Base-by-base conservation (phyloP, 2,329 filamentous ascomycete genomes). In the Acarospora socialis region DNA sequence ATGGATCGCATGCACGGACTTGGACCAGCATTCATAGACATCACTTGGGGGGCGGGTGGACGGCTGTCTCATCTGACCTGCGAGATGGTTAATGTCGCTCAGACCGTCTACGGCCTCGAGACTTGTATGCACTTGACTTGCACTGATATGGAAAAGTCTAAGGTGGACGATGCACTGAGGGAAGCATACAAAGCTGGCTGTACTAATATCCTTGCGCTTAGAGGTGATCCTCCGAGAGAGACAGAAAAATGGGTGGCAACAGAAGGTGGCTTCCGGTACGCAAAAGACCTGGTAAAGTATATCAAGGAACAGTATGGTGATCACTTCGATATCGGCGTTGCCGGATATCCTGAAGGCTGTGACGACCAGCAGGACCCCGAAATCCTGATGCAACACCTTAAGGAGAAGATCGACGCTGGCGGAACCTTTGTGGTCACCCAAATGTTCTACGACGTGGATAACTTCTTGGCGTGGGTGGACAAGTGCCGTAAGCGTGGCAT, bases 61-160 rank as follows among this genome's bases (percentile, higher is more conserved):
- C 77, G 81, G 44, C 73, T 90, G 46, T 90, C 87, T 34, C 79
- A 92, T 52, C 63, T 98, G 48, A 98, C 90, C 24, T 86, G 81
- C 57, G 90, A 98, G 55, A 98, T 98, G 86, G 87, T 98, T 44
- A 77, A 81, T 44, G 84, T 93, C 44, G 84, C 90, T 26, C 90
- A 98, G 60, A 81, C 83, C 12, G 84, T 90, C 42, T 92, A 94
- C 51, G 90, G 90, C 12, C 69, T 98, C 41, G 90, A 98, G 63
- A 95, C 90, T 5, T 95, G 87, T 60, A 98, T 98, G 90, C 90
- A 98, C 55, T 64, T 98, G 47, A 98, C 90, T 3, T 98, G 90
- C 57, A 98, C 90, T 33, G 90, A 95, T 56, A 98, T 98, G 90
- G 84, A 83, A 38, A 73, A 75, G 45, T 80, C 82, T 31, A 92